Conservation (phyloP, 139 green algal species). For the Chlamydomonas sp. region DNA sequence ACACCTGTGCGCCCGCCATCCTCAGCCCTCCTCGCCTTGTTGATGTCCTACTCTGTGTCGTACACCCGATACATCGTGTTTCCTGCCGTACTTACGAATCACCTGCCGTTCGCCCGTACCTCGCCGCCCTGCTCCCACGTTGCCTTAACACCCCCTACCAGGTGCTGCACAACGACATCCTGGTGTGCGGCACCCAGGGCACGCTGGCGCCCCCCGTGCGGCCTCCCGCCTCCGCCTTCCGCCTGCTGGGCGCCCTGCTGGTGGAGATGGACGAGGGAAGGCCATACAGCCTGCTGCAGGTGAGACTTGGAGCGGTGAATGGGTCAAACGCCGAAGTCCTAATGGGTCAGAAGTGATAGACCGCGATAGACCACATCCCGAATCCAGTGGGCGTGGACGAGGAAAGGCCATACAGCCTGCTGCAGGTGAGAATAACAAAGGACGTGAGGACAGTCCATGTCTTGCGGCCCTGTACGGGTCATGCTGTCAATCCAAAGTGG, state of each 20-base stretch:
- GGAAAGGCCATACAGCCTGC: constrained; percentile 7
- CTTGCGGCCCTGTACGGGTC: not conserved
- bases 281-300: constrained; percentile 2
- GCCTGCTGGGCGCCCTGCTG: constrained; percentile 10
- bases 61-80: too few relatives aligned
- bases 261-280: constrained; percentile 6
- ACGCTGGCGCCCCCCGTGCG: not conserved
- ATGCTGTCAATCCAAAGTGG: too few relatives aligned
- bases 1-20: too few relatives aligned
- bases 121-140: not conserved
- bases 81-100: too few relatives aligned
- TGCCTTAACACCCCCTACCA: not conserved
- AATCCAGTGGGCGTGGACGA: not conserved
- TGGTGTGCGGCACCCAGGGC: constrained; percentile 23
- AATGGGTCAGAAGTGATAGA: too few relatives aligned
- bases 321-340: too few relatives aligned
- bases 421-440: not conserved
- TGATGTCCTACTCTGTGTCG: too few relatives aligned
- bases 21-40: too few relatives aligned
- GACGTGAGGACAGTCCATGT: too few relatives aligned
- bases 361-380: too few relatives aligned
- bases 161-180: constrained; percentile 12
- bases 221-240: constrained; percentile 17
- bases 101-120: too few relatives aligned
- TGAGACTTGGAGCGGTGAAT: not conserved